Percentiles rank a stretch among this genome's conserved stretches.
Conservation (phyloP, 2,329 filamentous ascomycete species). For the Talaromyces sp. region DNA sequence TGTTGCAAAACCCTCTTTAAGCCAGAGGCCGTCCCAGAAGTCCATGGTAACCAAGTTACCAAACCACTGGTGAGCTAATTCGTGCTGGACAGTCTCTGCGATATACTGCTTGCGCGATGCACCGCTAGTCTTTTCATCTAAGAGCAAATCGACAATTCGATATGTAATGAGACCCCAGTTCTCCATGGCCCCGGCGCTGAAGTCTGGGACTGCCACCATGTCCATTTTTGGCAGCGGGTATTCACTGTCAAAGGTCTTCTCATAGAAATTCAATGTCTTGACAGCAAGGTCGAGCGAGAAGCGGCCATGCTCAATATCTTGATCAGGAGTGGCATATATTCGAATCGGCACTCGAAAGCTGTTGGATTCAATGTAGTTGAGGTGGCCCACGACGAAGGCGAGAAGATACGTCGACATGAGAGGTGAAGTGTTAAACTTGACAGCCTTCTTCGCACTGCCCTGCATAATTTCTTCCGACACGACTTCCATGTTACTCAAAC, state of each 20-base stretch:
- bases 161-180: slow-evolving; percentile 97
- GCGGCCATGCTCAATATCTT: slow-evolving; percentile 81
- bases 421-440: slow-evolving; percentile 88
- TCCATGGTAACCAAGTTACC: slow-evolving; percentile 94
- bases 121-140: slow-evolving; percentile 86
- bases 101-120: slow-evolving; percentile 86
- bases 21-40: slow-evolving; percentile 91
- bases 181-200: slow-evolving; percentile 81
- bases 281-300: slow-evolving; percentile 88
- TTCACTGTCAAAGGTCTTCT: slow-evolving; percentile 83
- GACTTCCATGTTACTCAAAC: not conserved
- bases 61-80: slow-evolving; percentile 94
- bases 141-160: slow-evolving; percentile 89
- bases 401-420: slow-evolving; percentile 94
- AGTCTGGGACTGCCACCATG: slow-evolving; percentile 85
- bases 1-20: slow-evolving; percentile 94
- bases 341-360: slow-evolving; percentile 85
- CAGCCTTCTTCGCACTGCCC: slow-evolving; percentile 60
- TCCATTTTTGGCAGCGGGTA: slow-evolving; percentile 94
- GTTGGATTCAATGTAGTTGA: slow-evolving; percentile 88
- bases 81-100: slow-evolving; percentile 93
- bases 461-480: not conserved
- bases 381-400: slow-evolving; percentile 87
- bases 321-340: slow-evolving; percentile 84
- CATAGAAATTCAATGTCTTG: slow-evolving; percentile 93